Conservation (phyloP, 2,329 filamentous ascomycete species). For the Myriangium duriaei region DNA sequence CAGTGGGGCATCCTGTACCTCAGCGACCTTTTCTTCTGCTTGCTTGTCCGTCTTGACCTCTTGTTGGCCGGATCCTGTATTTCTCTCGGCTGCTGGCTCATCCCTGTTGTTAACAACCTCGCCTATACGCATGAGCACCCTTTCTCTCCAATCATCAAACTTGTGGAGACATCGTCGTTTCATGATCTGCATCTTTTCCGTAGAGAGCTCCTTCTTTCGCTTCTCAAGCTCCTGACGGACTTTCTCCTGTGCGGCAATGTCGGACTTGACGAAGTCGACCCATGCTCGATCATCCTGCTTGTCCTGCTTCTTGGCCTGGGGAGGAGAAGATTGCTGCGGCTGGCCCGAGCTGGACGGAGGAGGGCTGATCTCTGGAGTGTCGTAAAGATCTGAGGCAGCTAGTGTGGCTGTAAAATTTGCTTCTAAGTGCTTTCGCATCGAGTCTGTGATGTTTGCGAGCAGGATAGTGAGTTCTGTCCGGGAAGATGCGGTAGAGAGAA, state of each 20-base stretch:
- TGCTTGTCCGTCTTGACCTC: conserved; percentile 12
- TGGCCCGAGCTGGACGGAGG: conserved; percentile 7
- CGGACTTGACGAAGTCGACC: conserved; percentile 13
- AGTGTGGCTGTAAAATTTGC: conserved; percentile 30
- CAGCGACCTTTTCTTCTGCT: conserved; percentile 16
- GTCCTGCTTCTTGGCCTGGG: conserved; percentile 17
- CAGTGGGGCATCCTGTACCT: conserved; percentile 1
- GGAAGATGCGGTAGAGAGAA: conserved; percentile 30
- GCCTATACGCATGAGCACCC: conserved; percentile 55
- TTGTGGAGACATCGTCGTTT: conserved; percentile 56
- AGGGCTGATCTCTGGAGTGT: conserved; percentile 18
- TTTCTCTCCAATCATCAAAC: conserved; percentile 70
- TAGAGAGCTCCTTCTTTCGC: conserved; percentile 38
- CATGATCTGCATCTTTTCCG: conserved; percentile 46
- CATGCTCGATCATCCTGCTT: conserved; percentile 16
- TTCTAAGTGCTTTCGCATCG: conserved; percentile 32
- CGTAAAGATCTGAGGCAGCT: conserved; percentile 19
- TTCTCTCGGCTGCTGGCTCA: conserved; percentile 21
- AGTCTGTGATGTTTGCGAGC: conserved; percentile 33
- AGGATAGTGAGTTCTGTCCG: conserved; percentile 34
- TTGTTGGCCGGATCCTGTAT: conserved; percentile 19
- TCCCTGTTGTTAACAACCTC: conserved; percentile 44
- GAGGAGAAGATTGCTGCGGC: conserved; percentile 9
- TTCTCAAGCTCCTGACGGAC: conserved; percentile 23
- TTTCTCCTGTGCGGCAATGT: conserved; percentile 22